These are phyloP conservation scores for Colletotrichum karsti DNA, from an alignment of 2,329 filamentous ascomycete species.

Conservation along the genomic window DNA sequence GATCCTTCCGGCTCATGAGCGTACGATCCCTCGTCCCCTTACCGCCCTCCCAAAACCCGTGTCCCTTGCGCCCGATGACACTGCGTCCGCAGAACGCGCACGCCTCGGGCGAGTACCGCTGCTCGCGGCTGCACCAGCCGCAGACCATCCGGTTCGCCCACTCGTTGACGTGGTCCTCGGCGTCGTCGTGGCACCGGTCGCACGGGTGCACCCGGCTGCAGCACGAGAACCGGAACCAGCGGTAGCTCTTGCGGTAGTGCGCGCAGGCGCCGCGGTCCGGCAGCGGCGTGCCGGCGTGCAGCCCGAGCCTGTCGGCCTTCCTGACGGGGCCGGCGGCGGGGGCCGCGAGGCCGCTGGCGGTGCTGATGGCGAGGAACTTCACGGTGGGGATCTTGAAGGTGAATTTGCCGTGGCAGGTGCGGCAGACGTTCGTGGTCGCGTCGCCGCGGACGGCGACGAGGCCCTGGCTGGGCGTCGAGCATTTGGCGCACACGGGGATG, in stretches of 20 bases:
- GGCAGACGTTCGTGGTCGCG: slow-evolving; percentile 76
- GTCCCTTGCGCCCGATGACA: slow-evolving; percentile 71
- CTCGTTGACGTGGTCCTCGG: slow-evolving; percentile 77
- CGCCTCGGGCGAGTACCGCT: slow-evolving; percentile 79
- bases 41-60: slow-evolving; percentile 88
- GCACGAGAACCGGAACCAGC: slow-evolving; percentile 74
- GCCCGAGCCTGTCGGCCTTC: slow-evolving; percentile 62
- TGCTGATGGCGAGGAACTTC: slow-evolving; percentile 78
- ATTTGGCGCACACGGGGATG: slow-evolving; percentile 79
- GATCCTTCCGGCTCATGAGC: slow-evolving; percentile 80
- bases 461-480: slow-evolving; percentile 75
- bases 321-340: slow-evolving; percentile 49
- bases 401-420: slow-evolving; percentile 83
- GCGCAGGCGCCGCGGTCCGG: slow-evolving; percentile 61
- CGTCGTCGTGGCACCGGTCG: slow-evolving; percentile 78
- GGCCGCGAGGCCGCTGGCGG: slow-evolving; percentile 56
- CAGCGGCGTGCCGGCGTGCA: slow-evolving; percentile 65
- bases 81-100: slow-evolving; percentile 78
- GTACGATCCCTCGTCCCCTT: slow-evolving; percentile 79
- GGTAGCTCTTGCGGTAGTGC: slow-evolving; percentile 67
- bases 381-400: slow-evolving; percentile 81
- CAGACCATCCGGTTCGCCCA: slow-evolving; percentile 88
- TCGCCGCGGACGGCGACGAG: slow-evolving; percentile 80
- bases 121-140: slow-evolving; percentile 81
- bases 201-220: slow-evolving; percentile 68